Conservation (phyloP, 2,329 filamentous ascomycete species). For the Sporothrix protearum region DNA sequence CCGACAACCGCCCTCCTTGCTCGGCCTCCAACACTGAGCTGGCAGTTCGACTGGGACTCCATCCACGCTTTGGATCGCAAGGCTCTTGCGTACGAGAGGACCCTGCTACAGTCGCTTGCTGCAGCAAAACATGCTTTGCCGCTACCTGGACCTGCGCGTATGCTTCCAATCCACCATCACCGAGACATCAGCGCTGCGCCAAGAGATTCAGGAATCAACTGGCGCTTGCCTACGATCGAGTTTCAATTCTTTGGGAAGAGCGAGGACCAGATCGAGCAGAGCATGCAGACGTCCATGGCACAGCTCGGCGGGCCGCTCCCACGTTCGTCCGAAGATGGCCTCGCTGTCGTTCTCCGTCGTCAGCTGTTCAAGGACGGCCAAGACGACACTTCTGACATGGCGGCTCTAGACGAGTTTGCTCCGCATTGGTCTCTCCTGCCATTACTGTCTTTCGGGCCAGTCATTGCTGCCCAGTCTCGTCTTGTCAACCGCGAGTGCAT, state of each 20-base stretch:
- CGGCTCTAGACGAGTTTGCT: constrained; percentile 36
- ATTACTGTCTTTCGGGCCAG: constrained; percentile 69
- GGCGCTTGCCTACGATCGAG: constrained; percentile 27
- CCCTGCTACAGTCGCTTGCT: constrained; percentile 38
- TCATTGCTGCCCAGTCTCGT: constrained; percentile 69
- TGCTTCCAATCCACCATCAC: neutral
- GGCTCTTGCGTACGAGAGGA: constrained; percentile 52
- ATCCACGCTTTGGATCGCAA: constrained; percentile 62
- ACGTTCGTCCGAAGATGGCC: constrained; percentile 33
- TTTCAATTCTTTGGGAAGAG: constrained; percentile 50
- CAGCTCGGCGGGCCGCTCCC: constrained; percentile 40
- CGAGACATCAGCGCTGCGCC: too few species aligned
- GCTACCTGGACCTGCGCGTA: neutral
- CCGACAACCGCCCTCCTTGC: constrained; percentile 45
- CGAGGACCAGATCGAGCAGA: constrained; percentile 45
- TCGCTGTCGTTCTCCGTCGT: constrained; percentile 42
- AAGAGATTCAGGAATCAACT: constrained; percentile 1
- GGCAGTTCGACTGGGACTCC: constrained; percentile 69
- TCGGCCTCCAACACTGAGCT: constrained; percentile 57
- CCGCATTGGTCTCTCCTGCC: constrained; percentile 60
- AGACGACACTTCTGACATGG: neutral
- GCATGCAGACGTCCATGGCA: constrained; percentile 50
- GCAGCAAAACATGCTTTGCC: neutral
- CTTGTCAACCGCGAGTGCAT: constrained; percentile 76
- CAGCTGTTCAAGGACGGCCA: constrained; percentile 36